Evolutionary conservation across 768 basidiomycete genomes (phyloP).

Genomic region (Leccinum disarticulatum): DNA sequence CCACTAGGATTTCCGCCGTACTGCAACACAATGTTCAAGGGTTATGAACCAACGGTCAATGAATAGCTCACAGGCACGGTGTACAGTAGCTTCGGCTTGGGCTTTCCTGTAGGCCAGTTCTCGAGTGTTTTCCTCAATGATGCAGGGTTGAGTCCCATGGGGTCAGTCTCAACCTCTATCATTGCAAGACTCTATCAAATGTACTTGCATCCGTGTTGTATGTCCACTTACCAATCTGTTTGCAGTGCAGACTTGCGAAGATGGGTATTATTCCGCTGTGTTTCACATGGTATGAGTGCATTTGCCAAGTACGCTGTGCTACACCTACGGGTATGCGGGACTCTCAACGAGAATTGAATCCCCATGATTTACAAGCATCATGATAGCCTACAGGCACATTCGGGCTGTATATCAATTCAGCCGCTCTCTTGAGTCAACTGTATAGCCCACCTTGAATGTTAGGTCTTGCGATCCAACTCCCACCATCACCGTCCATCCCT

Average conservation of each 20-base stretch:
- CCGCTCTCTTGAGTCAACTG: not conserved
- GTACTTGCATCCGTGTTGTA: not conserved
- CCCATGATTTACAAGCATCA: slow-evolving; percentile 65
- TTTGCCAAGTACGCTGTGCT: not conserved
- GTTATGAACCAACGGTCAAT: not conserved
- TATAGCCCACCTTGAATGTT: slow-evolving; percentile 59
- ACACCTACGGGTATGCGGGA: slow-evolving; percentile 62
- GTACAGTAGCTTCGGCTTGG: slow-evolving; percentile 72
- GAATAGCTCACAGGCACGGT: slow-evolving; percentile 55
- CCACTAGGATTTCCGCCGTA: slow-evolving; percentile 83
- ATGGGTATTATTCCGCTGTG: slow-evolving; percentile 61
- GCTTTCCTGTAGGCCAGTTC: slow-evolving; percentile 64
- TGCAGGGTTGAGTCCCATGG: slow-evolving; percentile 56
- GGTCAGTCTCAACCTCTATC: slow-evolving; percentile 71
- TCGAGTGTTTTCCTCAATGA: slow-evolving; percentile 61
- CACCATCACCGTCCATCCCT: slow-evolving; percentile 69
- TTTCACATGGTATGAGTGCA: not conserved
- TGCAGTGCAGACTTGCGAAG: slow-evolving; percentile 49
- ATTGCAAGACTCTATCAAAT: not conserved
- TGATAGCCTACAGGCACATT: slow-evolving; percentile 51
- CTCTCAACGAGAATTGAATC: slow-evolving; percentile 78
- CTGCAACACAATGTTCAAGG: slow-evolving; percentile 28
- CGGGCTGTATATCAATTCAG: not conserved
- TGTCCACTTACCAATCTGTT: slow-evolving; percentile 47
- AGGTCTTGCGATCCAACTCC: slow-evolving; percentile 82